A percentile compares a stretch with the other conserved stretches of the same genome.
phyloP scores from a whole-genome alignment of 306 rosid genomes.

The Macrotyloma uniflorum region DNA sequence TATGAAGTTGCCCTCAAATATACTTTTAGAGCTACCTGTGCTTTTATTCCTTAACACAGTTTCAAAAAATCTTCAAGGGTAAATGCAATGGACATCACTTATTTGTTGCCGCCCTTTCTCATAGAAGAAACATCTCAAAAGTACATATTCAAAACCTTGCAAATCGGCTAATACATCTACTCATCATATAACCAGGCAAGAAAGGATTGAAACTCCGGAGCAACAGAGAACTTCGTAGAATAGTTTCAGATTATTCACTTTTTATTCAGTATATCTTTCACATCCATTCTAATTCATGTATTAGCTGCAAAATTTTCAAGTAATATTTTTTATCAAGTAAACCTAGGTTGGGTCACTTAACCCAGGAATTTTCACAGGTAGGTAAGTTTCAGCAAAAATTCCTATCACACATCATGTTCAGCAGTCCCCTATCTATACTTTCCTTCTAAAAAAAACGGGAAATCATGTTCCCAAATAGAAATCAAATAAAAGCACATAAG shows the following conservation, averaged over 20 bases:
- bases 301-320: neutral
- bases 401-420: neutral
- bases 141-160: neutral
- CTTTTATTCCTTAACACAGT: neutral
- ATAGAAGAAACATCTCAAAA: neutral
- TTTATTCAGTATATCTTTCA: slow-evolving; percentile 16
- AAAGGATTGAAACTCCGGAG: slow-evolving; percentile 13
- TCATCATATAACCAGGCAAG: neutral
- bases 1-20: neutral
- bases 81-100: neutral
- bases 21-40: neutral
- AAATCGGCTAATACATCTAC: neutral
- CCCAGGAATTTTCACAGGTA: neutral
- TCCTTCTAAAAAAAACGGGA: neutral
- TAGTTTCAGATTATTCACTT: slow-evolving; percentile 2
- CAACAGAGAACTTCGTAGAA: neutral
- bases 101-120: neutral
- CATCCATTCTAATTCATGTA: slow-evolving; percentile 11
- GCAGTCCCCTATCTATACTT: slow-evolving; percentile 8
- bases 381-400: neutral
- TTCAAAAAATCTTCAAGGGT: neutral
- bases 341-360: neutral
- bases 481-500: no score
- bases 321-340: neutral
- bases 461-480: no score